Evolutionary conservation across 352 stramenopile species (phyloP), one percentile per base, ranked within the genome.

Genomic region (Plasmopara halstedii): DNA sequence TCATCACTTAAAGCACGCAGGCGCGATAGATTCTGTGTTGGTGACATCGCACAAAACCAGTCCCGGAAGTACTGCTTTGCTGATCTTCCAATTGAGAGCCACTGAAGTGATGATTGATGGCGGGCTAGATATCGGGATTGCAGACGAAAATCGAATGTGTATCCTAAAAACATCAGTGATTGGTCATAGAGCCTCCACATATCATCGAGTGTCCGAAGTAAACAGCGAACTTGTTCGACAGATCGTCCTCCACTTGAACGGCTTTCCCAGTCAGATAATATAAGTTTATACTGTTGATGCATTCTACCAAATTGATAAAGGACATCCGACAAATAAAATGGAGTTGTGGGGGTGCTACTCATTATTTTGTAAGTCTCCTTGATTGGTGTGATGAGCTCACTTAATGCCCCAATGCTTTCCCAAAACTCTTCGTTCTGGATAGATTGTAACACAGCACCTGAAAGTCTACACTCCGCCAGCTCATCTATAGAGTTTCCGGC

Each of bases 301-400:
- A 89, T 87, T 46, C 77, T 65, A 1, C 77, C 77, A n/a, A 87
- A 70, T 39, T 87, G 77, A 37, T 89, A 89, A 29, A 87, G 75
- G 17, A 85, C 67, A 22, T 87, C 68, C 1, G 74, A 79, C 11
- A 89, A 31, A 14, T 68, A 76, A 45, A 85, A 85, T 11, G 67
- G 56, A 5, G 49, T 37, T 35, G 41, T 34, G 11, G 50, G 55
- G 52, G 39, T 59, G 52, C 40, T 70, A 18, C 39, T 56, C 74
- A 87, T 83, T 43, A 87, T 63, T 42, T 76, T 74, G 46, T 78
- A 67, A 0, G 74, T 83, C 29, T 89, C 77, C 45, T 89, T 89
- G 29, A 89, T 74, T 6, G 77, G 77, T 2, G 74, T 83, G 62
- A 89, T 84, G 6, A 89, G 47, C 37, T 89, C 77, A 36, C 77